Evolutionary conservation across 1,284 basidiomycete genomes (phyloP).

Genomic region (Ustanciosporium gigantosporum): DNA sequence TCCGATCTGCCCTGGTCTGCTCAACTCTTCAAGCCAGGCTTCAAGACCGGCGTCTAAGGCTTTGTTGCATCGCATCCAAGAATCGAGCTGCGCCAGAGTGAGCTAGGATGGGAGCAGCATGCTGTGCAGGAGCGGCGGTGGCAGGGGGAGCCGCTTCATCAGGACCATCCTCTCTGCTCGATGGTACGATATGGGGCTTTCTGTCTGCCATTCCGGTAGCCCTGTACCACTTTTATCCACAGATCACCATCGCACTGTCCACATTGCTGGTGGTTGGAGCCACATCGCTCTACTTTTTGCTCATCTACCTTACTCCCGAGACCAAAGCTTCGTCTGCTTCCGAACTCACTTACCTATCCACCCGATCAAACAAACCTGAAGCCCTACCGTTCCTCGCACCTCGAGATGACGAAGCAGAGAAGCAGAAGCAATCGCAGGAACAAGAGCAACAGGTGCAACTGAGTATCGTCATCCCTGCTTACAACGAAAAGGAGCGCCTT

Average conservation of each 20-base stretch:
- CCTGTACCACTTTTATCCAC: slow-evolving; percentile 33
- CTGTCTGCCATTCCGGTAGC: slow-evolving; percentile 24
- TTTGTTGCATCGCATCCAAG: no score
- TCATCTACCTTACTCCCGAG: slow-evolving; percentile 18
- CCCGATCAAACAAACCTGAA: background rate
- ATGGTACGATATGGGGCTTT: slow-evolving; percentile 22
- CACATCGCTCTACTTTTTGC: slow-evolving; percentile 10
- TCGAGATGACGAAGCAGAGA: slow-evolving; percentile 2
- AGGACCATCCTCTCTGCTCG: slow-evolving; percentile 6
- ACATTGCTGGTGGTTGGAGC: slow-evolving; percentile 3
- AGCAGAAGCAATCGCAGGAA: background rate
- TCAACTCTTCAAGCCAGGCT: no score
- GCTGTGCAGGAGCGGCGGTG: slow-evolving; percentile 30
- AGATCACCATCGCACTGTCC: slow-evolving; percentile 6
- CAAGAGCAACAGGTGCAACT: slow-evolving; percentile 64
- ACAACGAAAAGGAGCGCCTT: slow-evolving; percentile 81
- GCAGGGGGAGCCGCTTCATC: slow-evolving; percentile 2
- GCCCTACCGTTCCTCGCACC: slow-evolving; percentile 7
- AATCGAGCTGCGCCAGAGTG: background rate
- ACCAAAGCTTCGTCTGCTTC: slow-evolving; percentile 5
- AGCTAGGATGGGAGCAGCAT: slow-evolving; percentile 32
- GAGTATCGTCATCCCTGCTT: slow-evolving; percentile 83
- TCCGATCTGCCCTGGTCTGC: no score
- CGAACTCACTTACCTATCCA: slow-evolving; percentile 15
- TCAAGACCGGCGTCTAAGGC: no score